Base-by-base conservation (phyloP, 1,284 basidiomycete species). In the Kalmanozyma brasiliensis region DNA sequence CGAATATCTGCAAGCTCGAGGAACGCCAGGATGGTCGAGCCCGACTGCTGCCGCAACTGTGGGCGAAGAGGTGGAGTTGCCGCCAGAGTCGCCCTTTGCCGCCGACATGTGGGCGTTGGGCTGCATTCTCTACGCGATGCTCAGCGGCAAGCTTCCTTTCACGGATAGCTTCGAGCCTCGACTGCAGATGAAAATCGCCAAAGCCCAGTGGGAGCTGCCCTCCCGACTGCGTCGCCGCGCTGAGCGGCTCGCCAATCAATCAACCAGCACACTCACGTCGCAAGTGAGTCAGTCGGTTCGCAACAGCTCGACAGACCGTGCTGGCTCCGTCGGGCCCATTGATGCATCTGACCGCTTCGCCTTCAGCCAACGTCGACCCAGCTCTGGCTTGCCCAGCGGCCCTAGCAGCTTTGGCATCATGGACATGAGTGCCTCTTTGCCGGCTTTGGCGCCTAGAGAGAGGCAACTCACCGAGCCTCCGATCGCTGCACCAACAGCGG, bases 91-190 rank as follows among this genome's bases (percentile, higher is more conserved):
- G 2, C 76, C 76, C 20, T 78, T 64, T 45, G 74, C 76, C 11
- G 55, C 61, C 13, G 77, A 79, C 43, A 77, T 77, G 70, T 79
- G 77, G 77, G 73, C 75, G 8, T 51, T 77, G 9, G 77, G 77
- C 20, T 79, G 77, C 49, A 74, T 79, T 23, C 49, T 77, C 5
- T 77, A 79, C 29, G 77, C 77, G 10, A 55, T 79, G 16, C 45
- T 76, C 19, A 65, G 67, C 46, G 77, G 77, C 17, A 57, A 53
- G 29, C 52, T 79, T 16, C 77, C 77, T 5, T 79, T 79, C 36
- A 38, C 52, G 14, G 77, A 79, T 41, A 60, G 57, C 3, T 79
- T 79, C 32, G 77, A 79, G 47, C 77, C 77, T 8, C 55, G 77
- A 4, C 44, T 79, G 40, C 75, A 77, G 53, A 66, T 64, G 53